A percentile compares a stretch with the other conserved stretches of the same genome.
These are phyloP conservation scores for Cytospora chrysosperma DNA, from an alignment of 2,329 filamentous ascomycete genomes.

Conservation along the genomic window DNA sequence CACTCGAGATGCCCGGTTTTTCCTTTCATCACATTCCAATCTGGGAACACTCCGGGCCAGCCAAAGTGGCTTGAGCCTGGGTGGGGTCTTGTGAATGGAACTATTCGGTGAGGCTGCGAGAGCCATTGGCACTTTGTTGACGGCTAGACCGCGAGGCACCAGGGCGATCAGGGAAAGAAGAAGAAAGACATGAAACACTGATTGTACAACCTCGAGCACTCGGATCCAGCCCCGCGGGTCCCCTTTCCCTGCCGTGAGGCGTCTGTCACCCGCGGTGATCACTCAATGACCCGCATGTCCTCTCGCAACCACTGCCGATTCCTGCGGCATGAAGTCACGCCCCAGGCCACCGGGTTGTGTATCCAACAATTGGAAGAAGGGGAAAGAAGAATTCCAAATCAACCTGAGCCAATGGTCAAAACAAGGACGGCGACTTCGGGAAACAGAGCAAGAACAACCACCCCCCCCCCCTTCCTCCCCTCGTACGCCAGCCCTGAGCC, in stretches of 20 bases:
- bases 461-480: too few species aligned
- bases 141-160: slow-evolving; percentile 9
- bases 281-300: slow-evolving; percentile 16
- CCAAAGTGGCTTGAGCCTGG: slow-evolving; percentile 21
- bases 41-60: background rate
- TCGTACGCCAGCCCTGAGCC: slow-evolving; percentile 10
- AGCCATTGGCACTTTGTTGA: slow-evolving; percentile 8
- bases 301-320: slow-evolving; percentile 12
- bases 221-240: slow-evolving; percentile 11
- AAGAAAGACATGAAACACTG: slow-evolving; percentile 6
- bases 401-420: slow-evolving; percentile 16
- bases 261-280: slow-evolving; percentile 23
- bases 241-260: slow-evolving; percentile 13
- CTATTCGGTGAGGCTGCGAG: slow-evolving; percentile 24
- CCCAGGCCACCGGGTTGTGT: slow-evolving; percentile 19
- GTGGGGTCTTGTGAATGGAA: slow-evolving; percentile 14
- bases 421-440: background rate
- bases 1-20: slow-evolving; percentile 4
- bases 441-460: slow-evolving; percentile 2
- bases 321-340: slow-evolving; percentile 5
- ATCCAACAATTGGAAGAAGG: slow-evolving; percentile 15
- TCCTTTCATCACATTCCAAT: slow-evolving; percentile 18
- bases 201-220: slow-evolving; percentile 19
- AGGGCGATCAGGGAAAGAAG: slow-evolving; percentile 2
- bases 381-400: slow-evolving; percentile 23